A percentile compares a stretch with the other conserved stretches of the same genome.
Conservation (phyloP, 352 stramenopile species). For the Pythium volutum region DNA sequence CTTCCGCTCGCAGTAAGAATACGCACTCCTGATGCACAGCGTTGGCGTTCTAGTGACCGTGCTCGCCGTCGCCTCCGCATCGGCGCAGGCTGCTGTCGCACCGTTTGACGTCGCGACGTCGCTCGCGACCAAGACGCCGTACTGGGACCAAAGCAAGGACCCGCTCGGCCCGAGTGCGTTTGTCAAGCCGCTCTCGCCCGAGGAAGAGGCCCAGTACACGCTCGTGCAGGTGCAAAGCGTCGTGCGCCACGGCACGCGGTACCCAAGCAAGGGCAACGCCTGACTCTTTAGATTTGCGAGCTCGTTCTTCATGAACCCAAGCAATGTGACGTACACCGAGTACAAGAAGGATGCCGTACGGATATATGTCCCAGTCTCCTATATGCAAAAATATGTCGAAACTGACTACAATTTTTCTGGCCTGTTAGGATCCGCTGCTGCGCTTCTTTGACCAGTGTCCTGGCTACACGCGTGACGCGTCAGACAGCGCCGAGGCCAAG, state of each 20-base stretch:
- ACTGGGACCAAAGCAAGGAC: constrained; percentile 23
- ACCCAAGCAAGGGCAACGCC: constrained; percentile 52
- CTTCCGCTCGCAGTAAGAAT: background rate
- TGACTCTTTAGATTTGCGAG: constrained; percentile 34
- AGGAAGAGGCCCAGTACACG: constrained; percentile 19
- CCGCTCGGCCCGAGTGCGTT: background rate
- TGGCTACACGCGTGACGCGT: constrained; percentile 47
- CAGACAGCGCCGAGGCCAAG: constrained; percentile 31
- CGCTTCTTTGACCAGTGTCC: constrained; percentile 62
- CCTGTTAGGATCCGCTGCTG: constrained; percentile 48
- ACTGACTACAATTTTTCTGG: background rate
- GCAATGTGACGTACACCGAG: constrained; percentile 42
- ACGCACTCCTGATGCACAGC: background rate
- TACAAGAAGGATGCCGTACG: constrained; percentile 17
- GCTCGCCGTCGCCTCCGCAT: background rate
- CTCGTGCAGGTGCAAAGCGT: constrained; percentile 27
- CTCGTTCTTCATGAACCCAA: constrained; percentile 50
- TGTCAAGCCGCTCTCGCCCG: background rate
- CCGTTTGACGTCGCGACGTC: constrained; percentile 23
- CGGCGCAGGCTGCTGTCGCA: too few species aligned
- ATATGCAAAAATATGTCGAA: background rate
- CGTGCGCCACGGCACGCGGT: constrained; percentile 32
- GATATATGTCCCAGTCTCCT: background rate
- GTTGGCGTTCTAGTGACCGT: background rate
- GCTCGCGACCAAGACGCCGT: constrained; percentile 26